phyloP scores from a whole-genome alignment of 768 basidiomycete genomes.

The Tulasnella sp. region DNA sequence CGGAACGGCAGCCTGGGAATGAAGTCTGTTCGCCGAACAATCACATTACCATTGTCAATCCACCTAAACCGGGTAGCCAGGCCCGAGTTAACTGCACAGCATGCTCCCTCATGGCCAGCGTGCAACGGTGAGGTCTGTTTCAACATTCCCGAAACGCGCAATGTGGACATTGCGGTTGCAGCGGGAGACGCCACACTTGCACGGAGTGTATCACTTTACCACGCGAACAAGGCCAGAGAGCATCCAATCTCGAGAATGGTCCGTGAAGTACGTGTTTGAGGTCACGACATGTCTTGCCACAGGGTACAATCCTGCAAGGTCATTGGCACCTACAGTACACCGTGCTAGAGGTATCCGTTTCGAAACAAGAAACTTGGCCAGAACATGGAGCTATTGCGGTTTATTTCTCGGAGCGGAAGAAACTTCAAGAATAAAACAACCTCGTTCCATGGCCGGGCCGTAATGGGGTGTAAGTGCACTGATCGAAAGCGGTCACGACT shows the following conservation, averaged over 20 bases:
- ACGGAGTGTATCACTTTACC: not conserved
- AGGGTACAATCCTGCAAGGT: not conserved
- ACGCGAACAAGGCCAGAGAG: not conserved
- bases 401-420: too few species aligned
- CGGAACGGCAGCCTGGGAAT: not conserved
- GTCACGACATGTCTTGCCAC: not conserved
- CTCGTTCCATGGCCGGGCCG: too few species aligned
- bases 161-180: not conserved
- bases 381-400: too few species aligned
- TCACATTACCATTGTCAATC: not conserved
- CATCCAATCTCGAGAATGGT: not conserved
- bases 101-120: not conserved
- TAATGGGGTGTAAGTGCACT: too few species aligned
- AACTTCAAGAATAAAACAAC: too few species aligned
- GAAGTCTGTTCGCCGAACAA: not conserved
- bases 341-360: too few species aligned
- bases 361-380: too few species aligned
- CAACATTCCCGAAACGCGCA: not conserved
- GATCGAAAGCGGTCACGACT: too few species aligned
- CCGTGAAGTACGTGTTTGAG: not conserved
- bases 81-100: not conserved
- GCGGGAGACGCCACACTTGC: not conserved
- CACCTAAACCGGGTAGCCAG: not conserved
- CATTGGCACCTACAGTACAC: not conserved
- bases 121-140: not conserved